Evolutionary conservation across 2,329 filamentous ascomycete genomes (phyloP).

Genomic region (Colletotrichum australisinense): DNA sequence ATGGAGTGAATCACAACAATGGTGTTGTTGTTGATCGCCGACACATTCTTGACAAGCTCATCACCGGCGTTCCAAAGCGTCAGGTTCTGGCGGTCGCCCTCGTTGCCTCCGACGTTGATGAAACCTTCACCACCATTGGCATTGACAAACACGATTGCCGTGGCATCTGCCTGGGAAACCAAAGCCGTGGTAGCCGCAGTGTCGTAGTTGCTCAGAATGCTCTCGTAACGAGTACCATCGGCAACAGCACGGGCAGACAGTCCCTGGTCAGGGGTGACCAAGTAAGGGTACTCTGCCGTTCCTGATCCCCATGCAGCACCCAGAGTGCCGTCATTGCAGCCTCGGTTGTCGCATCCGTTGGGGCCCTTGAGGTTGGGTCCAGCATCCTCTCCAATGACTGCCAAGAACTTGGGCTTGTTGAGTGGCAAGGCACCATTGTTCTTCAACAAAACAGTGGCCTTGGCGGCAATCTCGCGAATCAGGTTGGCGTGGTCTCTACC

Average conservation of each 20-base stretch:
- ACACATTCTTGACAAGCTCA: slow-evolving; percentile 82
- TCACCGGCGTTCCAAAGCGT: slow-evolving; percentile 90
- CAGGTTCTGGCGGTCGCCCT: slow-evolving; percentile 91
- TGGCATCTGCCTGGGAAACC: slow-evolving; percentile 70
- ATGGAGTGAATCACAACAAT: slow-evolving; percentile 91
- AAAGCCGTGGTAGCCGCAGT: slow-evolving; percentile 71
- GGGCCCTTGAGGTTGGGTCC: slow-evolving; percentile 79
- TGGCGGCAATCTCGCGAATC: slow-evolving; percentile 81
- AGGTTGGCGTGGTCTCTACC: slow-evolving; percentile 71
- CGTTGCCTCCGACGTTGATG: slow-evolving; percentile 84
- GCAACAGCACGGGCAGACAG: slow-evolving; percentile 71
- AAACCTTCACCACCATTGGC: slow-evolving; percentile 88
- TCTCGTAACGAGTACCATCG: slow-evolving; percentile 71
- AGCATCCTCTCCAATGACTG: slow-evolving; percentile 86
- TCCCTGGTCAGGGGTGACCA: slow-evolving; percentile 79
- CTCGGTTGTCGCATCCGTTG: slow-evolving; percentile 81
- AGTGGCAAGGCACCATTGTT: slow-evolving; percentile 82
- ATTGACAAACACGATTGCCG: slow-evolving; percentile 90
- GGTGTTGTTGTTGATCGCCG: slow-evolving; percentile 84
- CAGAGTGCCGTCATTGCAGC: slow-evolving; percentile 69
- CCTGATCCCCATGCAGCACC: slow-evolving; percentile 87
- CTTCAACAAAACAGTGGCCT: slow-evolving; percentile 90
- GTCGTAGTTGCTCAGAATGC: slow-evolving; percentile 74
- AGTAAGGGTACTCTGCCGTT: slow-evolving; percentile 78
- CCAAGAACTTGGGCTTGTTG: slow-evolving; percentile 80